These are phyloP conservation scores for Taiwanofungus camphoratus DNA, from an alignment of 1,284 basidiomycete species.

Conservation along the genomic window DNA sequence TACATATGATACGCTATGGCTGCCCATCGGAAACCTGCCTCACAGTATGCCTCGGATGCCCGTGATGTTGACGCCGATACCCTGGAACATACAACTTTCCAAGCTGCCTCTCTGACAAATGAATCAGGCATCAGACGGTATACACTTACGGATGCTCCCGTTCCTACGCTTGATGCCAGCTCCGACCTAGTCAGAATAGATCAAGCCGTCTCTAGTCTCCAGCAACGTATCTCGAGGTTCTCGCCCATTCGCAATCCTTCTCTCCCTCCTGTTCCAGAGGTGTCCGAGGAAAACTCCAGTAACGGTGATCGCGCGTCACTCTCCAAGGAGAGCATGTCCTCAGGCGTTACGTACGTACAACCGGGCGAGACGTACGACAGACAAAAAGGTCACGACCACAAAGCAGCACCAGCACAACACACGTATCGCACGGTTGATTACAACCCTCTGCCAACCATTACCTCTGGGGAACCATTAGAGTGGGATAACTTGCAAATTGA, in stretches of 20 bases:
- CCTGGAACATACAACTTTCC: too few species aligned
- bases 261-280: slow-evolving; percentile 20
- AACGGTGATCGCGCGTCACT: slow-evolving; percentile 16
- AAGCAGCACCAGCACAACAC: slow-evolving; percentile 1
- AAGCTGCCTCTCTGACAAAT: neutral
- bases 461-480: slow-evolving; percentile 29
- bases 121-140: slow-evolving; percentile 12
- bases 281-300: slow-evolving; percentile 18
- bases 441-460: slow-evolving; percentile 20
- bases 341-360: slow-evolving; percentile 17
- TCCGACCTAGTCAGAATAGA: slow-evolving; percentile 14
- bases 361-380: slow-evolving; percentile 9
- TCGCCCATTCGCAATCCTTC: slow-evolving; percentile 19
- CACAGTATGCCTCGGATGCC: too few species aligned
- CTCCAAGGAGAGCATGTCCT: slow-evolving; percentile 17
- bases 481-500: slow-evolving; percentile 20
- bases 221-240: slow-evolving; percentile 13
- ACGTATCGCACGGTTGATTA: slow-evolving; percentile 1
- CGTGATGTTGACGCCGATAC: too few species aligned
- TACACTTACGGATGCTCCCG: slow-evolving; percentile 17
- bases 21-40: too few species aligned
- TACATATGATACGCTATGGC: too few species aligned
- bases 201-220: slow-evolving; percentile 13
- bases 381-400: slow-evolving; percentile 2
- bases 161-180: slow-evolving; percentile 8